Conservation (phyloP, 371 early-diverging fungal genomes). For the Apophysomyces sp. region DNA sequence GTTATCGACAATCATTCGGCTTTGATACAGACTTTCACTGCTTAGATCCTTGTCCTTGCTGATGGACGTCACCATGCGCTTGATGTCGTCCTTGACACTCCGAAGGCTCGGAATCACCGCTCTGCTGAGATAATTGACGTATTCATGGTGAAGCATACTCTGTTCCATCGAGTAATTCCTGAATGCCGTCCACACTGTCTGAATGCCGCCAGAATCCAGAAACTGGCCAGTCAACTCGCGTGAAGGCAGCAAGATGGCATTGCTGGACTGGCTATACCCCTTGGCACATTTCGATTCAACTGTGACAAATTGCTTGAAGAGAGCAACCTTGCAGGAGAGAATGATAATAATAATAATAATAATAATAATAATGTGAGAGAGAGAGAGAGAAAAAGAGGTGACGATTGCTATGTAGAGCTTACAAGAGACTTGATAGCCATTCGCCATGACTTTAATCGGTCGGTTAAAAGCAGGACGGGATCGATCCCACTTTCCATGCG, state of each 20-base stretch:
- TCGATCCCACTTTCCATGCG: conserved; percentile 46
- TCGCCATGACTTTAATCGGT: conserved; percentile 39
- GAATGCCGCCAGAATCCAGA: conserved; percentile 41
- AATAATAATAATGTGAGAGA: too few relatives aligned
- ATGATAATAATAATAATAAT: too few relatives aligned
- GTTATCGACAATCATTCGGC: conserved; percentile 28
- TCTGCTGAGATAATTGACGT: conserved; percentile 29
- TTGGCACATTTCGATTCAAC: conserved; percentile 30
- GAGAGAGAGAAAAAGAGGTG: too few relatives aligned
- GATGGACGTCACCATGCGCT: conserved; percentile 27
- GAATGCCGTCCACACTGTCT: conserved; percentile 42
- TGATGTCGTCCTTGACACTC: conserved; percentile 39
- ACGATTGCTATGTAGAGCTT: neutral
- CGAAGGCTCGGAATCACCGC: conserved; percentile 36
- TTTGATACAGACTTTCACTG: conserved; percentile 28
- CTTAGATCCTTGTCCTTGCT: conserved; percentile 32
- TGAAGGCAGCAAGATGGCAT: conserved; percentile 27
- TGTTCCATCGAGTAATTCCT: conserved; percentile 40
- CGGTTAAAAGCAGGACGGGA: conserved; percentile 28
- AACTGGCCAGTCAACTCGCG: conserved; percentile 31
- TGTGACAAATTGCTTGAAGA: conserved; percentile 30
- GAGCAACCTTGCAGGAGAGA: conserved; percentile 19
- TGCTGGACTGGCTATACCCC: conserved; percentile 23
- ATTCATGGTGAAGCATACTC: conserved; percentile 40
- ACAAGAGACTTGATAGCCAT: conserved; percentile 38